Evolutionary conservation across 441 rosid species (phyloP), one percentile per base, ranked within the genome.

Genomic region (Codiaeum variegatum): DNA sequence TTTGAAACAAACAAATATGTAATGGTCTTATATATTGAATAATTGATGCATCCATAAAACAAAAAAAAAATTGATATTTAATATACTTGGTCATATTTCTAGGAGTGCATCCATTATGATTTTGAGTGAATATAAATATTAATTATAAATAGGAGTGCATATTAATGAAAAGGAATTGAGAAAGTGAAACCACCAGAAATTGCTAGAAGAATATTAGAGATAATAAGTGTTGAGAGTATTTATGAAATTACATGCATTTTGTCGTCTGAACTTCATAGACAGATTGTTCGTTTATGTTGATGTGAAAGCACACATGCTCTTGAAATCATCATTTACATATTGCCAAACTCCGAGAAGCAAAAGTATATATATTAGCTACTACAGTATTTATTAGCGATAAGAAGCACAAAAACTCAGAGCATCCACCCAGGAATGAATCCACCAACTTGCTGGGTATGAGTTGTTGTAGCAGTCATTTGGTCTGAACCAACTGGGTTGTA

Each of bases 401-500:
- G 66, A 44, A 11, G 4, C 36, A 23, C 31, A 54, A 10, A 18
- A 71, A 63, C 47, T 91, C 82, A 92, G 62, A 94, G 93, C 99
- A 92, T 94, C 99, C 99, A 92, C 58, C 98, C 99, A 32, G 99
- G 99, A 72, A 94, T 85, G 76, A 87, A 94, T 38, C 98, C 97
- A 65, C 69, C 80, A 26, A 87, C 96, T 80, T 83, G 93, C 59
- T 87, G 98, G 61, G 77, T 80, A 77, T 90, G 89, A 46, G 82
- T 66, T 44, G 82, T 66, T 44, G 91, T 75, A 19, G 70, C 85
- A 26, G 79, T 74, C 75, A 91, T 85, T 79, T 88, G 94, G 84
- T 91, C 92, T 51, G 98, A 86, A 67, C 85, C 85, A 60, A 79
- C 90, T 18, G 78, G 79, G 73, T 88, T 86, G 68, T 84, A 84